These are phyloP conservation scores for Spathaspora boniae DNA, from an alignment of 805 yeast species.

Conservation along the genomic window DNA sequence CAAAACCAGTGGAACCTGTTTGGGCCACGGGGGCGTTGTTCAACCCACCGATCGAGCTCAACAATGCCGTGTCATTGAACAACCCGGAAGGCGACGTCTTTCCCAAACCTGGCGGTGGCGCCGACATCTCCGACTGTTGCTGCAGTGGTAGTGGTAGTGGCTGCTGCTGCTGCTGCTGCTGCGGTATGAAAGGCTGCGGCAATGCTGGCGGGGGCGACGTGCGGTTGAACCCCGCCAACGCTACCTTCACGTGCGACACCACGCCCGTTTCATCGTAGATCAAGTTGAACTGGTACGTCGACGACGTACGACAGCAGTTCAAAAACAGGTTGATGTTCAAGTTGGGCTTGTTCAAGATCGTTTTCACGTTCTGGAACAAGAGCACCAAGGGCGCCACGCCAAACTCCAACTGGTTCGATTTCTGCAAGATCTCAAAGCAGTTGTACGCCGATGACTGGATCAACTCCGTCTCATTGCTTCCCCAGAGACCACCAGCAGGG, in stretches of 20 bases:
- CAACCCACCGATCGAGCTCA: slow-evolving; percentile 8
- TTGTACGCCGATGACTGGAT: slow-evolving; percentile 41
- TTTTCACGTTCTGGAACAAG: slow-evolving; percentile 30
- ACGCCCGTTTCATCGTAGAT: slow-evolving; percentile 44
- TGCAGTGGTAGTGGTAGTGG: slow-evolving; percentile 4
- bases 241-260: slow-evolving; percentile 40
- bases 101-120: slow-evolving; percentile 15
- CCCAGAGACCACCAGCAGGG: slow-evolving; percentile 2
- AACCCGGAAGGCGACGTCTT: slow-evolving; percentile 7
- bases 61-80: slow-evolving; percentile 7
- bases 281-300: slow-evolving; percentile 37
- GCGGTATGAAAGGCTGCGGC: slow-evolving; percentile 1
- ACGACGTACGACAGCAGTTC: slow-evolving; percentile 12
- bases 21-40: background rate
- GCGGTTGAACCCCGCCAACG: slow-evolving; percentile 4
- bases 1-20: slow-evolving; percentile 5
- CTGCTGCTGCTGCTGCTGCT: slow-evolving; percentile 2
- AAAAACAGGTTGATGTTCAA: slow-evolving; percentile 32
- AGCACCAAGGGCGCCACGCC: slow-evolving; percentile 33
- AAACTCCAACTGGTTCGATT: slow-evolving; percentile 32
- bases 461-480: slow-evolving; percentile 23
- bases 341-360: slow-evolving; percentile 23
- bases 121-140: background rate
- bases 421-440: slow-evolving; percentile 35
- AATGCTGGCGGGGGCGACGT: slow-evolving; percentile 7